A percentile compares a stretch with the other conserved stretches of the same genome.
Conservation (phyloP, 108 stramenopile genomes). For the Discostella stelligeroides region DNA sequence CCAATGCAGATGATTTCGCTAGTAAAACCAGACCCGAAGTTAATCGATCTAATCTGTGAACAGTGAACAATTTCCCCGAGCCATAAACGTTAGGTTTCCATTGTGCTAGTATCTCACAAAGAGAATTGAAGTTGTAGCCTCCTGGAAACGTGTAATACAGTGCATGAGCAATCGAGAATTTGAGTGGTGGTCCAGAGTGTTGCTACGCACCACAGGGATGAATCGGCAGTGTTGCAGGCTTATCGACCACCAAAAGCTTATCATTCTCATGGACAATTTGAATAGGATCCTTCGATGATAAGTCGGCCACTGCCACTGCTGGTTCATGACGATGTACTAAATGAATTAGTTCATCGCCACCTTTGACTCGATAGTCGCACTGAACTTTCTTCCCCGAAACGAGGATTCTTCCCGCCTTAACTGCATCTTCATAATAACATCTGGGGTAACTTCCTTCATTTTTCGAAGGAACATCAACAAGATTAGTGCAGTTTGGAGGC, state of each 20-base stretch:
- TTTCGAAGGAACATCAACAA: no score
- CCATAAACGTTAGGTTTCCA: slow-evolving; percentile 49
- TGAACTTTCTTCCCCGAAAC: slow-evolving; percentile 64
- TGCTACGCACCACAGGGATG: slow-evolving; percentile 81
- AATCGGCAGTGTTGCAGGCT: slow-evolving; percentile 90
- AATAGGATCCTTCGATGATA: slow-evolving; percentile 38
- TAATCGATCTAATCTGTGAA: slow-evolving; percentile 83
- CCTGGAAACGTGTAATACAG: slow-evolving; percentile 18
- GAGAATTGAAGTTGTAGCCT: slow-evolving; percentile 84
- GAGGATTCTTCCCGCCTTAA: slow-evolving; percentile 72
- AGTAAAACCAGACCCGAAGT: slow-evolving; percentile 77
- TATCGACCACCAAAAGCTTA: slow-evolving; percentile 75
- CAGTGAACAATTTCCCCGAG: slow-evolving; percentile 63
- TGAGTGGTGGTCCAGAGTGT: neutral
- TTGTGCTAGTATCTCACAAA: slow-evolving; percentile 59
- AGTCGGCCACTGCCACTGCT: slow-evolving; percentile 58
- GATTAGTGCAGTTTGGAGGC: neutral
- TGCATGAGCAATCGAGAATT: neutral
- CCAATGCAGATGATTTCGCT: slow-evolving; percentile 65
- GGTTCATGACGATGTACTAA: slow-evolving; percentile 91
- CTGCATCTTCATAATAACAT: slow-evolving; percentile 73
- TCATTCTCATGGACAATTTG: slow-evolving; percentile 67
- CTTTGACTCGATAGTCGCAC: slow-evolving; percentile 59
- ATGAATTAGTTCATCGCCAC: slow-evolving; percentile 69
- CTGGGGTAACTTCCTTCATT: slow-evolving; percentile 73